Base-by-base conservation (phyloP, 495 filamentous ascomycete species). In the Penicillium silybi region DNA sequence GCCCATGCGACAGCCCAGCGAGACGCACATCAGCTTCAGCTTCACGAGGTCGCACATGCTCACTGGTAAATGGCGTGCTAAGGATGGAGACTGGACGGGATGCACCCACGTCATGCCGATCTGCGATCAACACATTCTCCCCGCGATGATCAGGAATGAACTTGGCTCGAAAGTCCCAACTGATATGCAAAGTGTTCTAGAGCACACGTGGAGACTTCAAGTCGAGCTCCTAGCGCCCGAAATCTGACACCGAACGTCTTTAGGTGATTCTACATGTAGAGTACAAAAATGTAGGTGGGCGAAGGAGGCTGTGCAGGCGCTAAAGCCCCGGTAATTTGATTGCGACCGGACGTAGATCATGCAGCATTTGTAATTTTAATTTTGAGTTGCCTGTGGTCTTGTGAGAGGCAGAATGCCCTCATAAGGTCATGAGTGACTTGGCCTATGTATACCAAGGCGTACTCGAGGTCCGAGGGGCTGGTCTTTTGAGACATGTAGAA, bases 231-330 rank as follows among this genome's bases (percentile, higher is more conserved):
- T 27, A 27, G 22, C 20, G 42, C 42, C 42, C 22, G 42, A 17
- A 44, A 7, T 26, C 19, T 20, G 38, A 9, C 38, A 41, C 38
- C 29, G 10, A 32, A 32, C 29, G 13, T 32, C 3, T 32, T 13
- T 32, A 13, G 29, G 11, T 32, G 29, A 32, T 0, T 32, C 29
- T 32, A 32, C 22, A 10, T 42, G 10, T 17, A 38, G 16, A 20
- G 17, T n/a, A n/a, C 17, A 22, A 6, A n/a, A 8, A n/a, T 38
- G 29, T 23, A 19, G 8, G 17, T 11, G 6, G 13, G 16, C 15
- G 17, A 52, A 27, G 41, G 41, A 45, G 49, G 49, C 49, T 52
- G 49, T 52, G 49, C 49, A 41, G 19, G 13, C 47, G 38, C 47
- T 34, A 42, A 52, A 44, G 41, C 42, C 15, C 41, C 9, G 3